Conservation (phyloP, 768 basidiomycete genomes). For the Mycena sanguinolenta region DNA sequence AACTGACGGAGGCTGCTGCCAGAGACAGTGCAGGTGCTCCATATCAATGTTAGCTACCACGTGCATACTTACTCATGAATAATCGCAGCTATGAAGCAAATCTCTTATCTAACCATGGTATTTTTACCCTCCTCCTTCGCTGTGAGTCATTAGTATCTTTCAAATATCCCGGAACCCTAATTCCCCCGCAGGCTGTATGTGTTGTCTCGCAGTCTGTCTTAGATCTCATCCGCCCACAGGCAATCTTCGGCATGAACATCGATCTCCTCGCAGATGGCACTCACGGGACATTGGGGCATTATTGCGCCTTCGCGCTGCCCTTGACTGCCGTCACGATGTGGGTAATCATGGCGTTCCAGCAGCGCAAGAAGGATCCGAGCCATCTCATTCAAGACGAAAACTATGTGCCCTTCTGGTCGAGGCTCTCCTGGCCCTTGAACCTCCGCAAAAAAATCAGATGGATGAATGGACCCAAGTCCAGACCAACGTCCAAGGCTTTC, state of each 20-base stretch:
- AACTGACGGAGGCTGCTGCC: constrained; percentile 56
- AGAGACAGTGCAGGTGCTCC: constrained; percentile 57
- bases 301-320: constrained; percentile 52
- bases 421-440: background rate
- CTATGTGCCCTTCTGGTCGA: background rate
- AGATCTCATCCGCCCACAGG: constrained; percentile 44
- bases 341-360: constrained; percentile 62
- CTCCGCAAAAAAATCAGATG: background rate
- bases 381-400: constrained; percentile 25
- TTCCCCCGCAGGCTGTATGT: constrained; percentile 42
- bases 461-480: background rate
- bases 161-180: background rate
- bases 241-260: constrained; percentile 71
- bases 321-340: constrained; percentile 61
- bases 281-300: constrained; percentile 52
- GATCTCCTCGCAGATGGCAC: constrained; percentile 51
- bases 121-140: constrained; percentile 70
- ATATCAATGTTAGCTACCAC: background rate
- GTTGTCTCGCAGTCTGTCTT: background rate
- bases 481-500: constrained; percentile 9
- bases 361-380: constrained; percentile 31
- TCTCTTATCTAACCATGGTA: constrained; percentile 72
- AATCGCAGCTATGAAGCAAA: constrained; percentile 60
- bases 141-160: constrained; percentile 47
- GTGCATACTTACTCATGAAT: background rate